Base-by-base conservation (phyloP, 257 asterid species). In the Solanum rostratum region DNA sequence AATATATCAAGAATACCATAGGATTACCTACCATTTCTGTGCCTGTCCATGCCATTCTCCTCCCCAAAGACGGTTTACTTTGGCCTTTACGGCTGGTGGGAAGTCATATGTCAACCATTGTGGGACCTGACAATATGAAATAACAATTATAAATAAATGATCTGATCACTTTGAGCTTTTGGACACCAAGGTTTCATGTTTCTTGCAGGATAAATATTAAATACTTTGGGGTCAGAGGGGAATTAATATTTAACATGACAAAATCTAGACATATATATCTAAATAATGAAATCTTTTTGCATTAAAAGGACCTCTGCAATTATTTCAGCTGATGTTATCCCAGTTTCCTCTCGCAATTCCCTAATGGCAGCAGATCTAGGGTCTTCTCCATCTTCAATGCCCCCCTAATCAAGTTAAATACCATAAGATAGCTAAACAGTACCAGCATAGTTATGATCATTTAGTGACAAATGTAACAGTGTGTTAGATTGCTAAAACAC, bases 1-100 rank as follows among this genome's bases (percentile, higher is more conserved):
- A 3, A 7, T 22, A 43, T 57, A 59, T 33, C 30, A 83, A 86
- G 60, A 8, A 46, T 52, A 7, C 24, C 30, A 57, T 52, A 79
- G 39, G 22, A 43, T 9, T n/a, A 88, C 97, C 85, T 66, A 96
- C 98, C 98, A 96, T 89, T 96, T 96, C 66, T 95, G 98, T 60
- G 98, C 98, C 90, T 96, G 99, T 4, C 99, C 99, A 66, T 95
- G 99, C 99, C 98, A 95, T 91, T 96, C 98, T 86, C 99, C 99
- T 46, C 98, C 92, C 99, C 99, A 96, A 39, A 96, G 95, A 76
- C 98, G 98, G 84, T 92, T 96, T 84, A 96, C 98, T 91, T 95
- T 96, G 12, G 98, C 97, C 90, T 95, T 96, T 85, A 96, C 98
- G 70, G 98, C 92, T 62, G 98, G 99, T 1, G 99, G 98, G 85